Conservation (phyloP, 495 filamentous ascomycete species). For the Acidomyces sp. region DNA sequence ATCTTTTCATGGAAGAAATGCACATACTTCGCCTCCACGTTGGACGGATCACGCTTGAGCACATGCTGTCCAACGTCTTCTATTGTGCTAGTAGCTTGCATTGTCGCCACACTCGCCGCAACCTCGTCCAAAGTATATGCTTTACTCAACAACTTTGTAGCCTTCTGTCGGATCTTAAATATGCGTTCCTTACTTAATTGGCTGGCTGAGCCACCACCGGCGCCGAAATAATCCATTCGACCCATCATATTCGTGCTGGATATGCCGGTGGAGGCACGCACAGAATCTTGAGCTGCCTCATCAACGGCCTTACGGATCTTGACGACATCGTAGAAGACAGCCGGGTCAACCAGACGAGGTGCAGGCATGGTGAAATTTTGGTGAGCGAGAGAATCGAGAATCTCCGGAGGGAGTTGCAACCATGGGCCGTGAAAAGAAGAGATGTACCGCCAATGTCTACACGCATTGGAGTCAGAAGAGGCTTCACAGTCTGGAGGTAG, state of each 20-base stretch:
- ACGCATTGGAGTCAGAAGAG: too few relatives aligned
- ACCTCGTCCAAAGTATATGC: conserved; percentile 72
- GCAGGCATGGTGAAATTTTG: conserved; percentile 63
- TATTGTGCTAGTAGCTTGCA: conserved; percentile 65
- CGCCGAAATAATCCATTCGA: conserved; percentile 46
- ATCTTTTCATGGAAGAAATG: conserved; percentile 87
- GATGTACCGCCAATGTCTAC: conserved; percentile 70
- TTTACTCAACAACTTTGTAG: conserved; percentile 57
- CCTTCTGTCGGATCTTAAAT: conserved; percentile 62
- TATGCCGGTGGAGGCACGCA: conserved; percentile 59
- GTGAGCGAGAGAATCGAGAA: conserved; percentile 64
- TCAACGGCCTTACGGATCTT: conserved; percentile 67
- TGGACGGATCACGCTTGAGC: conserved; percentile 45
- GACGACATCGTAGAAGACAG: conserved; percentile 68
- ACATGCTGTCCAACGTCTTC: conserved; percentile 68
- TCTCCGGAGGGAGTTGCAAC: conserved; percentile 72
- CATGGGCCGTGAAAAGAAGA: conserved; percentile 74
- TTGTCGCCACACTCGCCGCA: conserved; percentile 65
- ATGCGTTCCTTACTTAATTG: conserved; percentile 61
- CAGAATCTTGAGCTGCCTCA: conserved; percentile 60
- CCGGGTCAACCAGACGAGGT: conserved; percentile 64
- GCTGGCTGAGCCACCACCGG: conserved; percentile 43
- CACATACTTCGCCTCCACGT: conserved; percentile 60
- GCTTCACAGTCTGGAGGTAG: too few relatives aligned
- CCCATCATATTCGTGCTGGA: conserved; percentile 40